A percentile compares a stretch with the other conserved stretches of the same genome.
These are phyloP conservation scores for Isabelozyma pseudorhagii DNA, from an alignment of 805 yeast genomes.

Conservation along the genomic window DNA sequence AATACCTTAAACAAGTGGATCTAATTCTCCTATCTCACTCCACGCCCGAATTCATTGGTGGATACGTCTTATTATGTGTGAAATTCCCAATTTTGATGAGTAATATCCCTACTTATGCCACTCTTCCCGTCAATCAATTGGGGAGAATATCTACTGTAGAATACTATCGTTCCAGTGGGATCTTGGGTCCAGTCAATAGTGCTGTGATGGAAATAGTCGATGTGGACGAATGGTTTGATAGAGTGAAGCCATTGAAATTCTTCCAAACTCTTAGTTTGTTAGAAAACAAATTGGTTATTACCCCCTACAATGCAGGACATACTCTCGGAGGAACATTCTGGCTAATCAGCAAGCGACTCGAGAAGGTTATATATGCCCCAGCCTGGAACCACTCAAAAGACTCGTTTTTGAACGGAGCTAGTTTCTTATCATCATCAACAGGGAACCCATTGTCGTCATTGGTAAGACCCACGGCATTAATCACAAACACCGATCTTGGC, in stretches of 20 bases:
- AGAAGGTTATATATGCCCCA: slow-evolving; percentile 82
- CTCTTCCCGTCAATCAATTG: slow-evolving; percentile 83
- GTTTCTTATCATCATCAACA: slow-evolving; percentile 27
- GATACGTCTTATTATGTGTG: slow-evolving; percentile 63
- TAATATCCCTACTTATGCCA: slow-evolving; percentile 75
- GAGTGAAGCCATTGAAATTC: slow-evolving; percentile 65
- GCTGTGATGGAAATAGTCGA: slow-evolving; percentile 65
- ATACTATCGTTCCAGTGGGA: slow-evolving; percentile 65
- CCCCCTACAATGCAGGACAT: slow-evolving; percentile 91
- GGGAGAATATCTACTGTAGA: slow-evolving; percentile 89
- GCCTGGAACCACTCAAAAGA: slow-evolving; percentile 95
- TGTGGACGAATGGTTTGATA: slow-evolving; percentile 78
- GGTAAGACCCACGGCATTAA: slow-evolving; percentile 75
- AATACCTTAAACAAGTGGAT: slow-evolving; percentile 47
- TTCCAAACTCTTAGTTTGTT: slow-evolving; percentile 68
- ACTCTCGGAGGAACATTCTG: slow-evolving; percentile 92
- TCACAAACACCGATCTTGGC: slow-evolving; percentile 71
- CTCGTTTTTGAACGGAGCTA: slow-evolving; percentile 58
- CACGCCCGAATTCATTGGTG: slow-evolving; percentile 74
- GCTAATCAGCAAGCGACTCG: slow-evolving; percentile 70
- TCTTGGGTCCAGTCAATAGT: slow-evolving; percentile 66
- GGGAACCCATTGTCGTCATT: slow-evolving; percentile 66
- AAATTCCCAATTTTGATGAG: slow-evolving; percentile 54
- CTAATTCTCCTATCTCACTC: slow-evolving; percentile 84
- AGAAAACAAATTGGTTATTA: slow-evolving; percentile 62